Conservation (phyloP, 2,329 filamentous ascomycete species). For the Neoarthrinium moseri region DNA sequence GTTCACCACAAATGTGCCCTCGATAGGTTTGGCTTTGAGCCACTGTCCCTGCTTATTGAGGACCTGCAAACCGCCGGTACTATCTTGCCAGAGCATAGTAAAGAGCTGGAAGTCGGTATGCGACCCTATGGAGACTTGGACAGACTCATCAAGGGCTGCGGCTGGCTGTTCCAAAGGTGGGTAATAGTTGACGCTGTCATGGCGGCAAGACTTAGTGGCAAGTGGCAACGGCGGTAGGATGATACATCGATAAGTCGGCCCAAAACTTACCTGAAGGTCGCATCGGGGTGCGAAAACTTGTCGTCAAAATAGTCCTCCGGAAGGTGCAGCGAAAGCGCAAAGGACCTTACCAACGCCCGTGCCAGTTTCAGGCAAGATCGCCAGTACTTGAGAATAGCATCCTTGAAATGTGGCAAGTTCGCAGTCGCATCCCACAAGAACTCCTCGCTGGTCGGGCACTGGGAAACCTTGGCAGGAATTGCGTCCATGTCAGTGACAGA, state of each 20-base stretch:
- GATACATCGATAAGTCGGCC: too few species aligned
- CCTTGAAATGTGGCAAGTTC: constrained; percentile 33
- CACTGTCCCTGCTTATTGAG: constrained; percentile 42
- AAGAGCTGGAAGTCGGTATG: constrained; percentile 50
- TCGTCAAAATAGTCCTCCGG: constrained; percentile 39
- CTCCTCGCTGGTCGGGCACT: constrained; percentile 14
- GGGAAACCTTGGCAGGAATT: constrained; percentile 6
- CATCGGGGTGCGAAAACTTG: constrained; percentile 28
- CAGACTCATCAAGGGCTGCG: constrained; percentile 20
- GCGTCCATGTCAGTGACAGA: constrained; percentile 26
- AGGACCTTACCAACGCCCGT: constrained; percentile 35
- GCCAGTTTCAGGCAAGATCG: constrained; percentile 32
- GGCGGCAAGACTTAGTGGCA: neutral
- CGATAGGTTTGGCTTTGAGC: constrained; percentile 40
- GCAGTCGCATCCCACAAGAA: constrained; percentile 23
- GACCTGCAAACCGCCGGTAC: constrained; percentile 42
- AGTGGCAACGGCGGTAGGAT: constrained; percentile 34
- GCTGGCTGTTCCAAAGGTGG: constrained; percentile 25
- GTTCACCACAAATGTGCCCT: constrained; percentile 43
- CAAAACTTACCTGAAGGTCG: constrained; percentile 34
- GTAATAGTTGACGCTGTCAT: constrained; percentile 34
- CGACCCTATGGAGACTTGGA: constrained; percentile 34
- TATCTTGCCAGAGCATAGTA: constrained; percentile 45
- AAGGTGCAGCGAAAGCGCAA: constrained; percentile 38
- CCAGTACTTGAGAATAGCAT: constrained; percentile 33